These are phyloP conservation scores for Fusarium armeniacum DNA, from an alignment of 2,329 filamentous ascomycete species.

Conservation along the genomic window DNA sequence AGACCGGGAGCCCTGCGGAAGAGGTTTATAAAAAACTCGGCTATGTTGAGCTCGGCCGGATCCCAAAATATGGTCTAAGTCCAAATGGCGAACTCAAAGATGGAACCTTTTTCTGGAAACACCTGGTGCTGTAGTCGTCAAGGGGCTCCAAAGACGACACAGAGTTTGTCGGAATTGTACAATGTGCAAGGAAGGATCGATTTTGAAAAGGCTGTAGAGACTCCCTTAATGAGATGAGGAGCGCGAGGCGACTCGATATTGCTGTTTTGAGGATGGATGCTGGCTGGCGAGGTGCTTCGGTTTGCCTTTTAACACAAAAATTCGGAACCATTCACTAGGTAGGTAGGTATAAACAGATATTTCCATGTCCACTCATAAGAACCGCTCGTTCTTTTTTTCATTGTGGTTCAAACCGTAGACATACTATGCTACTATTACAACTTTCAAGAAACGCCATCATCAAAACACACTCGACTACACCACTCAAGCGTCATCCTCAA, in stretches of 20 bases:
- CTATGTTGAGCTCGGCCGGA: conserved; percentile 67
- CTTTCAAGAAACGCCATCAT: conserved; percentile 46
- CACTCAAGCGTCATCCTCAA: conserved; percentile 64
- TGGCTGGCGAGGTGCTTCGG: conserved; percentile 40
- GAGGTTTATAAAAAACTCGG: conserved; percentile 68
- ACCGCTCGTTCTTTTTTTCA: conserved; percentile 24
- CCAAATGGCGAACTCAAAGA: conserved; percentile 64
- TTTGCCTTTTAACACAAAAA: conserved; percentile 42
- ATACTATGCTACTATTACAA: conserved; percentile 46
- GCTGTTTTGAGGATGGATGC: conserved; percentile 37
- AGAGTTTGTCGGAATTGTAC: not conserved
- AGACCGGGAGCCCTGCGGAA: conserved; percentile 66
- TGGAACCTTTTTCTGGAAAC: conserved; percentile 72
- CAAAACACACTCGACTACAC: conserved; percentile 31
- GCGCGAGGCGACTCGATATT: conserved; percentile 50
- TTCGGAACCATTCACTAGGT: conserved; percentile 8
- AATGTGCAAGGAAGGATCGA: not conserved
- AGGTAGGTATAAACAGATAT: not conserved
- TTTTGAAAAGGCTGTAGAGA: conserved; percentile 36
- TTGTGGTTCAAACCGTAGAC: conserved; percentile 33
- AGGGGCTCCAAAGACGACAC: not conserved
- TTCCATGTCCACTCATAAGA: not conserved
- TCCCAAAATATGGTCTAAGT: conserved; percentile 67
- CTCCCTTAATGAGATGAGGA: conserved; percentile 25
- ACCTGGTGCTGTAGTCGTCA: conserved; percentile 55